Conservation (phyloP, 495 filamentous ascomycete genomes). For the Zalerion maritima region DNA sequence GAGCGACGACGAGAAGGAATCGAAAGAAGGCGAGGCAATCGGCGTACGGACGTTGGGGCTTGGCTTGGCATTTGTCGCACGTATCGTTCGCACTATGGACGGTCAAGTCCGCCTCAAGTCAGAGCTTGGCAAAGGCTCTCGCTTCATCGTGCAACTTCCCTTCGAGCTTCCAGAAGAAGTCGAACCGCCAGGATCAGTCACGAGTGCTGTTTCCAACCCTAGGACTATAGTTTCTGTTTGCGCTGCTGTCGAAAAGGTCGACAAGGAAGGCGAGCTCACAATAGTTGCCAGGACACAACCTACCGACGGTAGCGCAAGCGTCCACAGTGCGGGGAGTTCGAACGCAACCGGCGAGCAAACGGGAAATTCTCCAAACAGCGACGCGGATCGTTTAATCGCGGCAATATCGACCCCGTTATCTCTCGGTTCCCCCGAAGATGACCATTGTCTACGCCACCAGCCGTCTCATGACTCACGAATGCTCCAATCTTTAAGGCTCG, state of each 20-base stretch:
- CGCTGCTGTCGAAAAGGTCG: too few species aligned
- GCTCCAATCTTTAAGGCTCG: too few species aligned
- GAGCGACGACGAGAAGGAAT: conserved; percentile 14
- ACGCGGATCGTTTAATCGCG: conserved; percentile 61
- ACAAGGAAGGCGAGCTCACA: too few species aligned
- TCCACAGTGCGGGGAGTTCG: conserved; percentile 36
- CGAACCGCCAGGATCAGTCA: too few species aligned
- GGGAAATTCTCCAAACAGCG: too few species aligned
- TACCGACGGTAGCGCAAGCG: conserved; percentile 36
- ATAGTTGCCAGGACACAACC: too few species aligned
- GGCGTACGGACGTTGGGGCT: conserved; percentile 46
- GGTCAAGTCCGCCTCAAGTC: conserved; percentile 81
- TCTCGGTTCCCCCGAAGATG: conserved; percentile 11
- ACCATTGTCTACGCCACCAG: conserved; percentile 7
- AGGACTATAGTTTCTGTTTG: too few species aligned
- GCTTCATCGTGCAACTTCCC: conserved; percentile 60
- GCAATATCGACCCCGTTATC: conserved; percentile 51
- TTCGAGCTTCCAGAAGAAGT: conserved; percentile 47
- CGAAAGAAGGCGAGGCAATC: conserved; percentile 18
- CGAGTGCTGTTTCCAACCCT: too few species aligned
- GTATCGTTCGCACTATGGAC: conserved; percentile 78
- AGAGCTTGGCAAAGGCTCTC: conserved; percentile 70
- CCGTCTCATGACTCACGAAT: conserved; percentile 11
- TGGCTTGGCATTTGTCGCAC: conserved; percentile 73
- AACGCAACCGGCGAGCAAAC: too few species aligned